phyloP scores from a whole-genome alignment of 2,329 filamentous ascomycete genomes.

The Alternaria sp. region DNA sequence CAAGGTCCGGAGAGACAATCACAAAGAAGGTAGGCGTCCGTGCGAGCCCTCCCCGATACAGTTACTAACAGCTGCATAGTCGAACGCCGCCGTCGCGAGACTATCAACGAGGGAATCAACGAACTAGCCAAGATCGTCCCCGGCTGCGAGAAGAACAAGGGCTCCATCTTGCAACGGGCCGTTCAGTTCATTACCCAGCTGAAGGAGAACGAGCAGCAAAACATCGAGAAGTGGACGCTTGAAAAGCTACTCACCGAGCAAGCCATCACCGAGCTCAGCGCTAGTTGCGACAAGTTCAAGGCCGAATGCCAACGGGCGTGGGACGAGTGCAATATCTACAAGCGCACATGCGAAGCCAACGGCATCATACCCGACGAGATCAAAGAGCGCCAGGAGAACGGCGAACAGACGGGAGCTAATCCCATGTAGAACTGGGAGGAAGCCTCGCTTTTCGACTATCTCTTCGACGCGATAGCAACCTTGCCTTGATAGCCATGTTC shows the following conservation, averaged over 20 bases:
- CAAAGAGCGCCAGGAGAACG: conserved; percentile 49
- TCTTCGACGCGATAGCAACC: conserved; percentile 5
- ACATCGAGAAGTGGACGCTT: conserved; percentile 91
- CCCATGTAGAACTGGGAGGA: conserved; percentile 14
- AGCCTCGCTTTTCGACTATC: neutral
- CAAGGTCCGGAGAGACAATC: conserved; percentile 94
- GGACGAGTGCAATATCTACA: conserved; percentile 80
- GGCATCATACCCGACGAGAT: conserved; percentile 50
- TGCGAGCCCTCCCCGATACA: neutral
- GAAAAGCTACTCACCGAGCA: conserved; percentile 91
- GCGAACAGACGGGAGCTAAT: conserved; percentile 45
- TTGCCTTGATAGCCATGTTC: conserved; percentile 11
- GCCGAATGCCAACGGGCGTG: conserved; percentile 78
- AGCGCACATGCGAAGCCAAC: conserved; percentile 56
- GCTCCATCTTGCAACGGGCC: conserved; percentile 89
- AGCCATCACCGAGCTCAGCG: conserved; percentile 84
- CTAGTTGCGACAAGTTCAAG: conserved; percentile 87
- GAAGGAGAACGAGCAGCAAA: conserved; percentile 91
- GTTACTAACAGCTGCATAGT: conserved; percentile 61
- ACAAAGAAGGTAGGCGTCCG: conserved; percentile 83
- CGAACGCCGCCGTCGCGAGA: conserved; percentile 93
- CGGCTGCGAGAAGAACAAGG: conserved; percentile 98
- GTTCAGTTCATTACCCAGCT: conserved; percentile 94
- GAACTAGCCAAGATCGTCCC: conserved; percentile 97
- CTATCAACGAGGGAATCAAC: conserved; percentile 98